Evolutionary conservation across 2,329 filamentous ascomycete species (phyloP).

Genomic region (Sporothrix phasma): DNA sequence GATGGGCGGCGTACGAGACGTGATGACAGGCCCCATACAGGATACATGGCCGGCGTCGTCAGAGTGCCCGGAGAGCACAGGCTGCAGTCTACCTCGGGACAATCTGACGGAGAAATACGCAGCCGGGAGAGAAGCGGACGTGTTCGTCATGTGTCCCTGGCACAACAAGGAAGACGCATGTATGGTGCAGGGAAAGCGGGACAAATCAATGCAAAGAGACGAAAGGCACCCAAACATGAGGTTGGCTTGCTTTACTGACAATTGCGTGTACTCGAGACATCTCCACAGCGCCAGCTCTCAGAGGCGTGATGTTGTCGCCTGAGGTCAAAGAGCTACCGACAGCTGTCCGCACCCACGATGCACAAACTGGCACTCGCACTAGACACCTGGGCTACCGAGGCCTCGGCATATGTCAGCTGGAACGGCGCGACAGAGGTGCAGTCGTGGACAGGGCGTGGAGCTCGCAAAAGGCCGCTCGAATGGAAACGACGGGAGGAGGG

Average conservation of each 20-base stretch:
- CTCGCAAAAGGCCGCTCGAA: neutral
- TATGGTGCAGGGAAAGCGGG: neutral
- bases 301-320: too few species aligned
- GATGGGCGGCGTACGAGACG: neutral
- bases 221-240: neutral
- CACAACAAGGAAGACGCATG: too few species aligned
- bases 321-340: too few species aligned
- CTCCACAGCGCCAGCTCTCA: neutral
- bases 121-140: neutral
- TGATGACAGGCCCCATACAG: neutral
- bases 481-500: neutral
- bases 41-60: neutral
- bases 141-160: neutral
- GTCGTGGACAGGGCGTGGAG: slow-evolving; percentile 15
- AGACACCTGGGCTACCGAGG: neutral
- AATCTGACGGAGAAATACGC: slow-evolving; percentile 5
- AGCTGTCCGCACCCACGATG: neutral
- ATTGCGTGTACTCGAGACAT: too few species aligned
- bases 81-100: neutral
- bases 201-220: neutral
- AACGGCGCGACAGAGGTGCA: slow-evolving; percentile 34
- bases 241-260: neutral
- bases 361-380: neutral
- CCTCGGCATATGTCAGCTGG: slow-evolving; percentile 32
- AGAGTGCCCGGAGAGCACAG: neutral